Conservation (phyloP, 1,284 basidiomycete genomes). For the Cryptococcus sp. region DNA sequence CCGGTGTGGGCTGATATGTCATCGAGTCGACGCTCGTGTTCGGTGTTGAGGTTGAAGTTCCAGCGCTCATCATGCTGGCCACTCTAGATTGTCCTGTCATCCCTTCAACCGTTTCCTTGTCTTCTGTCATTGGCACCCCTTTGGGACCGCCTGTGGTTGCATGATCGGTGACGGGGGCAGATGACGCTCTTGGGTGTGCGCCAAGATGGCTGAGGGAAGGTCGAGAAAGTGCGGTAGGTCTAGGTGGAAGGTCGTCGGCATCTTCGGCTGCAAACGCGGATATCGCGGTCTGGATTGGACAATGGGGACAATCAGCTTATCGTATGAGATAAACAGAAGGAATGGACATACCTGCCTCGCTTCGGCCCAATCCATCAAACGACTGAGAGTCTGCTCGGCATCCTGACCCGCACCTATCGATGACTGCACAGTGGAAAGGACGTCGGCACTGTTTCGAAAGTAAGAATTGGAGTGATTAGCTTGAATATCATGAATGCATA, state of each 20-base stretch:
- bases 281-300: constrained; percentile 37
- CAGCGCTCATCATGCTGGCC: neutral
- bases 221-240: constrained; percentile 1
- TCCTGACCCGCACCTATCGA: constrained; percentile 45
- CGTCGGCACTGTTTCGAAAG: constrained; percentile 34
- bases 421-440: constrained; percentile 49
- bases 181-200: constrained; percentile 18
- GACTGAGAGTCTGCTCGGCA: constrained; percentile 45
- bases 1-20: constrained; percentile 16
- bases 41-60: constrained; percentile 4
- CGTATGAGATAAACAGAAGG: neutral
- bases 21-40: constrained; percentile 8
- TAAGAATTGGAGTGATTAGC: neutral
- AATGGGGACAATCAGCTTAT: neutral
- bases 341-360: constrained; percentile 46
- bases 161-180: constrained; percentile 21
- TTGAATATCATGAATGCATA: too few species aligned
- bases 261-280: constrained; percentile 47
- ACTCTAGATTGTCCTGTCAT: neutral
- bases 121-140: neutral
- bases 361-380: constrained; percentile 55
- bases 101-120: neutral
- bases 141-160: neutral
- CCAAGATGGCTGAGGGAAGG: constrained; percentile 6
- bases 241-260: constrained; percentile 25